These are phyloP conservation scores for Citrus medica DNA, from an alignment of 345 rosid genomes.

Conservation along the genomic window DNA sequence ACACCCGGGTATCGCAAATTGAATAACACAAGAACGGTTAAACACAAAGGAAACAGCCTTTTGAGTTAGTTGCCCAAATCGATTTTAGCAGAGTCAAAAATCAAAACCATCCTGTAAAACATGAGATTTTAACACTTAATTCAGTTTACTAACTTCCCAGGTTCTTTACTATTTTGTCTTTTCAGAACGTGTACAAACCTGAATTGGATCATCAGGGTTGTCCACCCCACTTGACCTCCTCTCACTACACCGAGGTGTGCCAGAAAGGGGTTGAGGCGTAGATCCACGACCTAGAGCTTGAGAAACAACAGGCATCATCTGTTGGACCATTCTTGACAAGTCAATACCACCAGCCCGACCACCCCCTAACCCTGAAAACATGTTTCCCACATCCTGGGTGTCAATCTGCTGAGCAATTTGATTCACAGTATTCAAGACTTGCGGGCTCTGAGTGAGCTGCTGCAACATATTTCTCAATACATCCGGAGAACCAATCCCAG, in stretches of 20 bases:
- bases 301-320: constrained; percentile 95
- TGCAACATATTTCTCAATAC: constrained; percentile 81
- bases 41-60: not conserved
- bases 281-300: constrained; percentile 63
- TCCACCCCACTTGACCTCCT: constrained; percentile 18
- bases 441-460: constrained; percentile 80
- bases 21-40: not conserved
- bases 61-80: not conserved
- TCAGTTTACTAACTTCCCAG: not conserved
- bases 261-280: constrained; percentile 21
- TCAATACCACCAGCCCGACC: constrained; percentile 65
- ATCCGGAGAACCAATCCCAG: constrained; percentile 81
- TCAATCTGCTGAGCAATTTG: constrained; percentile 93
- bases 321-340: constrained; percentile 80
- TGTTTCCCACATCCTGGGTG: constrained; percentile 60
- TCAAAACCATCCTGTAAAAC: not conserved
- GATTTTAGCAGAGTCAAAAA: not conserved
- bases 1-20: not conserved
- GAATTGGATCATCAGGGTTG: constrained; percentile 30
- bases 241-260: constrained; percentile 25
- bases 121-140: not conserved
- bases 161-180: not conserved
- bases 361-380: constrained; percentile 62
- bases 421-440: constrained; percentile 73
- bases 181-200: constrained; percentile 34